A percentile compares a stretch with the other conserved stretches of the same genome.
Conservation (phyloP, 2,329 filamentous ascomycete species). For the Furcasterigmium furcatum region DNA sequence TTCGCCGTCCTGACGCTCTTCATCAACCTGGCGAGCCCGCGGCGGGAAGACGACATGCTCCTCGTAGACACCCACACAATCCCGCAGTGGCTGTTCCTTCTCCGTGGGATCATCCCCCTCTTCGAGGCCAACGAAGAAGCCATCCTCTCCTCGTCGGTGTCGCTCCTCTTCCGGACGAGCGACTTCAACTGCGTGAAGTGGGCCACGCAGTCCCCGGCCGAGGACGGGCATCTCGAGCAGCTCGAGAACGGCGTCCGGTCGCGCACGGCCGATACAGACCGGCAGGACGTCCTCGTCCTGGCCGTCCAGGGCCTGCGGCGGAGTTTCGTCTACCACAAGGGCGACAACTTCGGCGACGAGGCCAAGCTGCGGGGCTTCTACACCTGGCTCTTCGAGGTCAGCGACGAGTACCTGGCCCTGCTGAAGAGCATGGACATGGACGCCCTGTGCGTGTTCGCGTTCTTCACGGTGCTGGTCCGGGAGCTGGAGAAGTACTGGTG, state of each 20-base stretch:
- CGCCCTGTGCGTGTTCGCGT: slow-evolving; percentile 10
- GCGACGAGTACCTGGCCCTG: slow-evolving; percentile 5
- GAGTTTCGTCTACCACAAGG: slow-evolving; percentile 4
- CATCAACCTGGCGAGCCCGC: slow-evolving; percentile 9
- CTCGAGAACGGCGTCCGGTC: slow-evolving; percentile 3
- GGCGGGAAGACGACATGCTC: slow-evolving; percentile 12
- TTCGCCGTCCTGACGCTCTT: slow-evolving; percentile 12
- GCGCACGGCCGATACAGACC: neutral
- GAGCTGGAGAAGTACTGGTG: slow-evolving; percentile 9
- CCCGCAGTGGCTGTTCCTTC: slow-evolving; percentile 13
- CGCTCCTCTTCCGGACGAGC: slow-evolving; percentile 7
- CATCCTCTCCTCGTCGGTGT: slow-evolving; percentile 3
- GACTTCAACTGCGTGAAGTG: neutral
- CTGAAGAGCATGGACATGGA: slow-evolving; percentile 1
- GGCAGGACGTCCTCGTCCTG: neutral
- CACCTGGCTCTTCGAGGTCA: slow-evolving; percentile 6
- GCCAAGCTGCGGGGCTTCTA: slow-evolving; percentile 5
- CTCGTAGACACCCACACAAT: slow-evolving; percentile 10
- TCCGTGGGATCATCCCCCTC: slow-evolving; percentile 10
- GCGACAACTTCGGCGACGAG: neutral
- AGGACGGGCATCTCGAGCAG: neutral
- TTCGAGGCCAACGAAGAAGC: slow-evolving; percentile 9
- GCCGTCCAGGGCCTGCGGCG: slow-evolving; percentile 3
- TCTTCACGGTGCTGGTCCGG: slow-evolving; percentile 5
- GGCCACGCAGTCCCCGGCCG: neutral